phyloP scores from a whole-genome alignment of 2,329 filamentous ascomycete genomes.

The Tolypocladium inflatum region DNA sequence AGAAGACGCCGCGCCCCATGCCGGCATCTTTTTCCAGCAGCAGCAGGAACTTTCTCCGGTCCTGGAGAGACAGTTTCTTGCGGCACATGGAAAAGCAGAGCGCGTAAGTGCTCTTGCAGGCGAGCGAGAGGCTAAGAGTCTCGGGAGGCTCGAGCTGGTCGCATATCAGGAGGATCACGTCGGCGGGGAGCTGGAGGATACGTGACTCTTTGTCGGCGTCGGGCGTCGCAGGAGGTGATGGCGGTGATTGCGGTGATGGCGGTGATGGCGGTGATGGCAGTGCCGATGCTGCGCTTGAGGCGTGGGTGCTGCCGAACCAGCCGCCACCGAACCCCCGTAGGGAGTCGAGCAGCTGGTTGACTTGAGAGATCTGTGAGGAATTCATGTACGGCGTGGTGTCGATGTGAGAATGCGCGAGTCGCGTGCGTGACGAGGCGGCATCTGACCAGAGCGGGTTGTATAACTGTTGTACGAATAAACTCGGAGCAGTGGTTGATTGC shows the following conservation, averaged over 20 bases:
- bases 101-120: constrained; percentile 6
- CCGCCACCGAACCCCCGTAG: background rate
- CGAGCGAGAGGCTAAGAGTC: constrained; percentile 7
- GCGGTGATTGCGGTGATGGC: background rate
- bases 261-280: background rate
- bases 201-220: background rate
- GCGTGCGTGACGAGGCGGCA: background rate
- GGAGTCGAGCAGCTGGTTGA: background rate
- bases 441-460: background rate
- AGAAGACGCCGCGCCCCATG: constrained; percentile 7
- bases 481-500: background rate
- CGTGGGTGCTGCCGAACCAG: background rate
- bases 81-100: constrained; percentile 1
- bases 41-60: constrained; percentile 6
- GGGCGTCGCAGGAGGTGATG: background rate
- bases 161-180: constrained; percentile 9
- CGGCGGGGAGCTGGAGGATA: constrained; percentile 9
- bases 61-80: constrained; percentile 1
- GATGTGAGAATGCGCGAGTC: background rate
- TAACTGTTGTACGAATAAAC: no score
- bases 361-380: background rate
- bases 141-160: constrained; percentile 9
- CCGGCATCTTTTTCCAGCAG: constrained; percentile 8
- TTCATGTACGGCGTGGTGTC: background rate
- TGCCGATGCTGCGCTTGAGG: background rate